Conservation (phyloP, 2,329 filamentous ascomycete species). For the Aspergillus carbonarius region DNA sequence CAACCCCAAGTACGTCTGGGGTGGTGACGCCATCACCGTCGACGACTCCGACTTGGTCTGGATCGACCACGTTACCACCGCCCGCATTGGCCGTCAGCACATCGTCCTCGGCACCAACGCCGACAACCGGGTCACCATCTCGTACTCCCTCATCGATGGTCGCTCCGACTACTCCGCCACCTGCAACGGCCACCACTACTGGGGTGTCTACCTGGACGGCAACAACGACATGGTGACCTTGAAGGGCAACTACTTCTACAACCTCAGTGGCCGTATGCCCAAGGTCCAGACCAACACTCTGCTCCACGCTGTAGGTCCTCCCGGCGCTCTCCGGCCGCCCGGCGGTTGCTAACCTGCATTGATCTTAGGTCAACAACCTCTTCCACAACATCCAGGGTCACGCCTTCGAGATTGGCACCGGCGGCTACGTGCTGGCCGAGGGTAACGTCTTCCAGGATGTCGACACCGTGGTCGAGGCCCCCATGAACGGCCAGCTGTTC, state of each 20-base stretch:
- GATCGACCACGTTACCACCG: slow-evolving; percentile 50
- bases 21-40: slow-evolving; percentile 58
- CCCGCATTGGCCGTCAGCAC: slow-evolving; percentile 60
- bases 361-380: slow-evolving; percentile 59
- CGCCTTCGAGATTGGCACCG: slow-evolving; percentile 55
- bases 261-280: slow-evolving; percentile 57
- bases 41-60: slow-evolving; percentile 45
- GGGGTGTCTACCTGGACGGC: slow-evolving; percentile 59
- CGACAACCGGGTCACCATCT: slow-evolving; percentile 58
- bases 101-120: slow-evolving; percentile 57
- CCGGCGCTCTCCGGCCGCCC: background rate
- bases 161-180: slow-evolving; percentile 54
- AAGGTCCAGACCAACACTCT: slow-evolving; percentile 59
- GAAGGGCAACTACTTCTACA: slow-evolving; percentile 62
- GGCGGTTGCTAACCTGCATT: background rate
- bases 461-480: slow-evolving; percentile 41
- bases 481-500: slow-evolving; percentile 42
- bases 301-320: slow-evolving; percentile 49
- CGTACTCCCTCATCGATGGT: slow-evolving; percentile 61
- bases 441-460: slow-evolving; percentile 61
- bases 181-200: slow-evolving; percentile 61
- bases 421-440: slow-evolving; percentile 53
- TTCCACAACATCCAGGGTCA: slow-evolving; percentile 57
- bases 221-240: slow-evolving; percentile 58
- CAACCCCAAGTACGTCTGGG: slow-evolving; percentile 61